Evolutionary conservation across 2,329 filamentous ascomycete genomes (phyloP), one percentile per base, ranked within the genome.

Genomic region (Phoma sp.): DNA sequence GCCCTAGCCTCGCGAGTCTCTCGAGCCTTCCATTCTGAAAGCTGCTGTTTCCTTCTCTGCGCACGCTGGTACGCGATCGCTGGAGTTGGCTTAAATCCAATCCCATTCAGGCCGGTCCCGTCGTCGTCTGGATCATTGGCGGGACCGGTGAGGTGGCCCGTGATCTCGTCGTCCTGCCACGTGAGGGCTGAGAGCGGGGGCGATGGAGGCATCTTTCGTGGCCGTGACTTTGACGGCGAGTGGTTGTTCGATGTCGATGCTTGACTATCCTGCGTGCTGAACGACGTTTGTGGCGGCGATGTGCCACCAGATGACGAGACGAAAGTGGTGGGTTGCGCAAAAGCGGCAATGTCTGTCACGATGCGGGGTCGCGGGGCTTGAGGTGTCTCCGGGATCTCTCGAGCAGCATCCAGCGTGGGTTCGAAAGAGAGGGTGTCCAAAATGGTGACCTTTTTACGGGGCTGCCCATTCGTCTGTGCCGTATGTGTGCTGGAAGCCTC

Each of bases 81-180:
- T 14, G 84, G 79, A 2, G 84, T 87, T 3, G 85, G 85, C 53
- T 80, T 80, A 69, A 87, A 88, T 0, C 85, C 85, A 50, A 88
- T 80, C 1, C 85, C 85, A 62, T 88, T 87, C 58, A 87, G 81
- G 5, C 85, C 85, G 48, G 84, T 83, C 3, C 85, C 84, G 66
- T 88, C 85, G 64, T 87, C 85, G 32, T 80, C 81, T 6, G 82
- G 81, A 47, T 85, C 82, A 4, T 74, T 78, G 3, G 80, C 62
- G 3, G 73, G 78, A 45, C 83, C 78, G 17, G 74, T 75, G 26
- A 79, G 68, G 62, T 87, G 83, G 12, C 84, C 84, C 5, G 85
- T 87, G 64, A 87, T 87, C 65, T 88, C 85, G 30, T 78, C 78
- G 59, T 85, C 82, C 63, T 82, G 81, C 85, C 85, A 87, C 52